Base-by-base conservation (phyloP, 768 basidiomycete species). In the Myochromella boudieri region DNA sequence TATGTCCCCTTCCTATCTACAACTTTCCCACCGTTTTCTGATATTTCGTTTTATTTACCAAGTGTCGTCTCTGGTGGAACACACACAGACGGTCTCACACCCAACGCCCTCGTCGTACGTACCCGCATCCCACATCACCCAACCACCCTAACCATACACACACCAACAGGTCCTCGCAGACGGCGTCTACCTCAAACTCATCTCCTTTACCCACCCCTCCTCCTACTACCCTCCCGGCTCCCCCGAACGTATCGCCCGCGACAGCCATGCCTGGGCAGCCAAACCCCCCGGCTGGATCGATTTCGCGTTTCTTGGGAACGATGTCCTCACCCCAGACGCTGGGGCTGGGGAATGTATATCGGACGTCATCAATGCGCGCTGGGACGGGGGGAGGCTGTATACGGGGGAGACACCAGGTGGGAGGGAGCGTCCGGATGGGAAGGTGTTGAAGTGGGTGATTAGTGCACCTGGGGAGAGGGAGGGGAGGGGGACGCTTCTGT, bases 11-110 rank as follows among this genome's bases (percentile, higher is more conserved):
- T n/a, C n/a, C n/a, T n/a, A n/a, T n/a, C n/a, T n/a, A n/a, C n/a
- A n/a, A n/a, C n/a, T n/a, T n/a, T n/a, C n/a, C n/a, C n/a, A n/a
- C n/a, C n/a, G n/a, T n/a, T n/a, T n/a, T n/a, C n/a, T n/a, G n/a
- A n/a, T n/a, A n/a, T n/a, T n/a, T n/a, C n/a, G n/a, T n/a, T n/a
- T n/a, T n/a, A n/a, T n/a, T 14, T n/a, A 32, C 7, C 15, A 38
- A 89, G 87, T 2, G 85, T 89, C 26, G 66, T 82, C 32, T 67
- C 75, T 2, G 87, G 87, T 3, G 87, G 87, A 4, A 76, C 71
- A 3, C 87, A 89, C 54, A 68, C 80, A 3, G 80, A 66, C 38
- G 87, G 85, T 3, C 55, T 81, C 27, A 80, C 87, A 4, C 75
- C 68, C 14, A 89, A 87, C 59, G 77, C 78, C 1, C 77, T 89